Evolutionary conservation across 192 early-diverging fungal genomes (phyloP).

Genomic region (Coemansia sp.): DNA sequence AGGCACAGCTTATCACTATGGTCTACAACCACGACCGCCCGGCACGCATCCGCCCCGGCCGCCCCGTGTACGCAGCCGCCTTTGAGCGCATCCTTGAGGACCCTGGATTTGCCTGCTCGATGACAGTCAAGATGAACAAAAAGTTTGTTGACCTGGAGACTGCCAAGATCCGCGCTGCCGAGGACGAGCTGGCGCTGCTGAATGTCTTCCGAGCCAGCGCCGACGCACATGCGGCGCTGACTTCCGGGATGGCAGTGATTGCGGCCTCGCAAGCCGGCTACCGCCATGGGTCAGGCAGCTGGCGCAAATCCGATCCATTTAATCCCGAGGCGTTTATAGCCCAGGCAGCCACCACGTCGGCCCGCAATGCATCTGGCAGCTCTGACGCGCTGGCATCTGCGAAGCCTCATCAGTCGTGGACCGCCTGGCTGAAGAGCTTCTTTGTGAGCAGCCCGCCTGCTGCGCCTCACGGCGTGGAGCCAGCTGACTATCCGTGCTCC

Average conservation of each 20-base stretch:
- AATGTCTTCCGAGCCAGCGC: constrained; percentile 43
- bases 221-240: constrained; percentile 31
- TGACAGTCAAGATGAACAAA: constrained; percentile 71
- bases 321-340: constrained; percentile 41
- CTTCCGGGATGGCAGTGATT: constrained; percentile 30
- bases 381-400: not conserved
- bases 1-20: constrained; percentile 83
- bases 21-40: constrained; percentile 80
- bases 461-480: not conserved
- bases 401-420: constrained; percentile 22
- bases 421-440: constrained; percentile 55
- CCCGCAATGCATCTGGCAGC: not conserved
- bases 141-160: constrained; percentile 58
- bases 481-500: not conserved
- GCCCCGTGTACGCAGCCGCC: constrained; percentile 78
- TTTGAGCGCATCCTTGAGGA: constrained; percentile 77
- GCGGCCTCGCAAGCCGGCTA: constrained; percentile 22
- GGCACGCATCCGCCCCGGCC: constrained; percentile 70
- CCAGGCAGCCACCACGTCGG: constrained; percentile 37
- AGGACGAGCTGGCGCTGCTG: constrained; percentile 61
- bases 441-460: constrained; percentile 5
- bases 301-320: not conserved
- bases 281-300: not conserved
- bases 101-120: constrained; percentile 67
- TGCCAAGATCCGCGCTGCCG: constrained; percentile 60